Conservation (phyloP, 1,284 basidiomycete genomes). For the Moesziomyces globuligerus region DNA sequence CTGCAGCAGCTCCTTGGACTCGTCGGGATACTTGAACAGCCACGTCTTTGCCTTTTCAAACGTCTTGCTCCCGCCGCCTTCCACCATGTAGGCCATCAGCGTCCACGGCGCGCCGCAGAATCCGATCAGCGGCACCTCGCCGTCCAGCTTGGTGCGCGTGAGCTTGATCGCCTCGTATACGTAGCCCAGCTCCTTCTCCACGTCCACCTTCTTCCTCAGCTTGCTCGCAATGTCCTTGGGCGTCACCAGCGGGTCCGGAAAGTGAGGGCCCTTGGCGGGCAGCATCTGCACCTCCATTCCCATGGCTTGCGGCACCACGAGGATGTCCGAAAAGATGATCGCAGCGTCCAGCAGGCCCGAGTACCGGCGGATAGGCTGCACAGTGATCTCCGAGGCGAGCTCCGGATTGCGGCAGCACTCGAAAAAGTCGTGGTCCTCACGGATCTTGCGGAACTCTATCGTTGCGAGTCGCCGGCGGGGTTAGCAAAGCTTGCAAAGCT, state of each 20-base stretch:
- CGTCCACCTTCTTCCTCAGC: slow-evolving; percentile 63
- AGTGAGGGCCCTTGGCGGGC: slow-evolving; percentile 64
- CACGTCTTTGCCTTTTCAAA: slow-evolving; percentile 67
- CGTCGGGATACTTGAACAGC: slow-evolving; percentile 65
- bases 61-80: slow-evolving; percentile 64
- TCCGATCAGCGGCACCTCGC: slow-evolving; percentile 66
- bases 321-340: slow-evolving; percentile 67
- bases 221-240: slow-evolving; percentile 60
- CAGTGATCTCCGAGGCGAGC: slow-evolving; percentile 65
- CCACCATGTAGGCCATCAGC: slow-evolving; percentile 67
- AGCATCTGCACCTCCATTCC: slow-evolving; percentile 66
- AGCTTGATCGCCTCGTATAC: slow-evolving; percentile 64
- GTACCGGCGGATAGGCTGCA: slow-evolving; percentile 66
- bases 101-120: slow-evolving; percentile 67
- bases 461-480: no score
- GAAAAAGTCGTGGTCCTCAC: slow-evolving; percentile 66
- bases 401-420: slow-evolving; percentile 65
- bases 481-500: no score
- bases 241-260: slow-evolving; percentile 60
- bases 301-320: slow-evolving; percentile 67
- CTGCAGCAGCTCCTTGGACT: slow-evolving; percentile 61
- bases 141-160: slow-evolving; percentile 61
- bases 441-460: slow-evolving; percentile 66
- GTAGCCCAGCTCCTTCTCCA: slow-evolving; percentile 66
- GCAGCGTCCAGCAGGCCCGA: slow-evolving; percentile 64